phyloP scores from a whole-genome alignment of 306 rosid species.

The Malus orientalis region DNA sequence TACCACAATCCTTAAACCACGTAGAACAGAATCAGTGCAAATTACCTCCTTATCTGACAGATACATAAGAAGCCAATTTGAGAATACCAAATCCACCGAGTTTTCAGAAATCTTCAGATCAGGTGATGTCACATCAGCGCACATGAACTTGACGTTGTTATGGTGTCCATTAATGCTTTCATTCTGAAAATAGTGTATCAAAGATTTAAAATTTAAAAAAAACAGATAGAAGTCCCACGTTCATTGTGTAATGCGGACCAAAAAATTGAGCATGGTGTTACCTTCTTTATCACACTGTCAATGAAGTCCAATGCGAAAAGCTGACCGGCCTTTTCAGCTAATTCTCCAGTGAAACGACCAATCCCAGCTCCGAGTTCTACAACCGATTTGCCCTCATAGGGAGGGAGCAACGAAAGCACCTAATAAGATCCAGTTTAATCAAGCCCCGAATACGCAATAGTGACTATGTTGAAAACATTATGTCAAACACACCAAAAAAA shows the following conservation, averaged over 20 bases:
- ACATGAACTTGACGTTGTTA: slow-evolving; percentile 71
- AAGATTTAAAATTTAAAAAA: neutral
- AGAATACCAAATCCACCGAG: slow-evolving; percentile 74
- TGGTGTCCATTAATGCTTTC: slow-evolving; percentile 70
- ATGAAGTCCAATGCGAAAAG: slow-evolving; percentile 85
- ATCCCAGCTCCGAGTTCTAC: slow-evolving; percentile 95
- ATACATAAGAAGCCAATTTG: slow-evolving; percentile 98
- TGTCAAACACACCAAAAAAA: neutral
- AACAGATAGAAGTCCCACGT: neutral
- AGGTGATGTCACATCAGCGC: slow-evolving; percentile 92
- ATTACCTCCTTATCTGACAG: slow-evolving; percentile 82
- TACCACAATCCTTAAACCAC: neutral
- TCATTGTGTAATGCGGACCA: neutral
- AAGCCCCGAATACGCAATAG: neutral
- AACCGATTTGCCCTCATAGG: slow-evolving; percentile 72
- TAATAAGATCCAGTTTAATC: slow-evolving; percentile 6
- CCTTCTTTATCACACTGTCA: slow-evolving; percentile 83
- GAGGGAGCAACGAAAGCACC: slow-evolving; percentile 75
- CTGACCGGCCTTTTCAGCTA: slow-evolving; percentile 78
- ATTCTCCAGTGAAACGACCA: slow-evolving; percentile 85
- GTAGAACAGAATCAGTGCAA: neutral
- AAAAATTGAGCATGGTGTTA: slow-evolving; percentile 10
- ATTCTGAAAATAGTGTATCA: slow-evolving; percentile 42
- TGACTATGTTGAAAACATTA: neutral
- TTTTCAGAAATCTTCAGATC: slow-evolving; percentile 51